These are phyloP conservation scores for Fusarium nygamai DNA, from an alignment of 2,329 filamentous ascomycete species.

Conservation along the genomic window DNA sequence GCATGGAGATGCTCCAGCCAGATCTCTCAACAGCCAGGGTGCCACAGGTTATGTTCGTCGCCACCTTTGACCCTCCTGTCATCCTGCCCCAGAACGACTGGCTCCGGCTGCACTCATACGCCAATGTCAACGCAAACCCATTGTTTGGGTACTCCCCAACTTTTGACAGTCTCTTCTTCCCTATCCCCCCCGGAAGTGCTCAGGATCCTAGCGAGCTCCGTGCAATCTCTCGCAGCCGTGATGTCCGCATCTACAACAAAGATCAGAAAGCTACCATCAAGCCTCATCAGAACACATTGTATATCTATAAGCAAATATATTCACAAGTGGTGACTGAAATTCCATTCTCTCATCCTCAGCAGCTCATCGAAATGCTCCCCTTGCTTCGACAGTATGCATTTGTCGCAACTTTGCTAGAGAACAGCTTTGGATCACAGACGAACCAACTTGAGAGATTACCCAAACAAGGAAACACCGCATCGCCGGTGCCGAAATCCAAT, in stretches of 20 bases:
- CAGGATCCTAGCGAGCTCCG: constrained; percentile 68
- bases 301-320: constrained; percentile 78
- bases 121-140: constrained; percentile 57
- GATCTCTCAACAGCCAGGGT: constrained; percentile 60
- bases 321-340: constrained; percentile 73
- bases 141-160: constrained; percentile 53
- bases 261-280: constrained; percentile 46
- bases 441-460: constrained; percentile 27
- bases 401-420: constrained; percentile 70
- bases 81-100: constrained; percentile 73
- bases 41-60: constrained; percentile 79
- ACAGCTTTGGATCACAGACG: constrained; percentile 62
- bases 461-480: constrained; percentile 1
- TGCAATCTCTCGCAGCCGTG: constrained; percentile 61
- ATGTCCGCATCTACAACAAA: constrained; percentile 55
- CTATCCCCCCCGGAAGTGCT: constrained; percentile 57
- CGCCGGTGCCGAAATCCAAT: constrained; percentile 6
- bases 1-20: constrained; percentile 63
- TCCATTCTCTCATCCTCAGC: constrained; percentile 80
- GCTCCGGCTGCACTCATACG: constrained; percentile 68
- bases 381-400: constrained; percentile 79
- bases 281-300: constrained; percentile 68
- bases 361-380: constrained; percentile 79
- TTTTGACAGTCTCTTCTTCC: constrained; percentile 68
- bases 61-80: constrained; percentile 78